Conservation (phyloP, 1,139 yeast genomes). For the Sugiyamaella grinbergsii region DNA sequence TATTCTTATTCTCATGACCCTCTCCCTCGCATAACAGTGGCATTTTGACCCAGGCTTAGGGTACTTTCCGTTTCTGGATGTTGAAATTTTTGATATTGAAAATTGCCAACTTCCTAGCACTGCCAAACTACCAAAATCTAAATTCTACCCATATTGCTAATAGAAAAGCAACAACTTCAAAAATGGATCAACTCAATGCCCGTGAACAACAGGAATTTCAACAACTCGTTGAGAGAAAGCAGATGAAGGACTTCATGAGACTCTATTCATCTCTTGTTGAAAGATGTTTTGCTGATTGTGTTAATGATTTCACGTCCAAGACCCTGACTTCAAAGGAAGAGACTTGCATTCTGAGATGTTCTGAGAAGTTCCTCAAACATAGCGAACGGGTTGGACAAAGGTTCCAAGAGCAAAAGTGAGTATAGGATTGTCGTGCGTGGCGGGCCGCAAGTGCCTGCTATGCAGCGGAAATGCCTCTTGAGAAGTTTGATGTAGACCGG, state of each 20-base stretch:
- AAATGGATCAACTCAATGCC: constrained; percentile 56
- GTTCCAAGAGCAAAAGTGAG: constrained; percentile 89
- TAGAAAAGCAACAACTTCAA: constrained; percentile 18
- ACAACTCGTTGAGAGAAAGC: constrained; percentile 93
- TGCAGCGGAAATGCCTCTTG: too few species aligned
- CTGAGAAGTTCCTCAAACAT: constrained; percentile 97
- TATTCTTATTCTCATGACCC: too few species aligned
- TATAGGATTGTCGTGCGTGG: too few species aligned
- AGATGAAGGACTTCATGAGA: constrained; percentile 98
- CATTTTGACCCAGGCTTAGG: constrained; percentile 9
- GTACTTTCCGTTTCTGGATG: not conserved
- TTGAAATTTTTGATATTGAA: constrained; percentile 14
- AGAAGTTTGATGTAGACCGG: too few species aligned
- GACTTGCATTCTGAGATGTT: constrained; percentile 83
- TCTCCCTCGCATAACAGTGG: too few species aligned
- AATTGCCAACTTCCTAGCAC: not conserved
- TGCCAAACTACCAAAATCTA: not conserved
- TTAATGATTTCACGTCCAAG: constrained; percentile 94
- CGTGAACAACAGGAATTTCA: constrained; percentile 97
- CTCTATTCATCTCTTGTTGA: constrained; percentile 91
- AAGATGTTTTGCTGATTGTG: constrained; percentile 96
- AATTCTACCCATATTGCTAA: too few species aligned
- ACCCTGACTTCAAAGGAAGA: constrained; percentile 82
- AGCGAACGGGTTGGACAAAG: constrained; percentile 98
- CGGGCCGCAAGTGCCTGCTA: too few species aligned